Evolutionary conservation across 2,329 filamentous ascomycete species (phyloP), one percentile per base, ranked within the genome.

Genomic region (Sporothrix luriei): DNA sequence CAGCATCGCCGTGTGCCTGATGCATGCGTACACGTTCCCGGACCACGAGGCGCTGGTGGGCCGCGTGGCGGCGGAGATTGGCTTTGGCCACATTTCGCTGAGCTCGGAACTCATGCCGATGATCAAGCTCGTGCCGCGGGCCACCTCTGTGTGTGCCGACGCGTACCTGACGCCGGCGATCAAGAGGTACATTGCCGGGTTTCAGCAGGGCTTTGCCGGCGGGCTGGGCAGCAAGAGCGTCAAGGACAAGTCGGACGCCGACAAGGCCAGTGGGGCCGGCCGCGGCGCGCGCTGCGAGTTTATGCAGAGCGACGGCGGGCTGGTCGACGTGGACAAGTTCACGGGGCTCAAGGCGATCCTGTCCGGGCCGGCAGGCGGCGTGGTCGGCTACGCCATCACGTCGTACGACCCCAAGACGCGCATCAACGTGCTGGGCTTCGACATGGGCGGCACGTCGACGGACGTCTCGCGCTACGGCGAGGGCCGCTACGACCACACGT

Each of bases 391-490:
- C 78, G 93, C 94, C 21, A 88, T 94, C 24, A 97, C 94, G 0
- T 95, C 91, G 0, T 97, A 95, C 77, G 94, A 97, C 73, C 85
- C 90, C 0, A 83, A 90, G 66, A 95, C 92, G 4, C 91, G 89
- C 76, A 92, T 87, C 0, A 93, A 93, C 0, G 91, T 97, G 4
- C 97, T 97, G 75, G 94, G 94, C 0, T 97, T 97, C 76, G 94
- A 97, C 74, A 97, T 97, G 94, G 93, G 93, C 49, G 94, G 94
- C 13, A 97, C 94, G 0, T 94, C 90, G 70, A 97, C 94, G 0
- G 94, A 97, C 78, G 92, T 97, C 11, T 96, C 92, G 46, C 85
- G 94, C 64, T 97, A 94, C 75, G 92, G 91, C 6, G 88, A 90
- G 68, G 94, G 94, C 19, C 85, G 92, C 68, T 94, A 97, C 75